Conservation (phyloP, 495 filamentous ascomycete genomes). For the Oidiodendron maius region DNA sequence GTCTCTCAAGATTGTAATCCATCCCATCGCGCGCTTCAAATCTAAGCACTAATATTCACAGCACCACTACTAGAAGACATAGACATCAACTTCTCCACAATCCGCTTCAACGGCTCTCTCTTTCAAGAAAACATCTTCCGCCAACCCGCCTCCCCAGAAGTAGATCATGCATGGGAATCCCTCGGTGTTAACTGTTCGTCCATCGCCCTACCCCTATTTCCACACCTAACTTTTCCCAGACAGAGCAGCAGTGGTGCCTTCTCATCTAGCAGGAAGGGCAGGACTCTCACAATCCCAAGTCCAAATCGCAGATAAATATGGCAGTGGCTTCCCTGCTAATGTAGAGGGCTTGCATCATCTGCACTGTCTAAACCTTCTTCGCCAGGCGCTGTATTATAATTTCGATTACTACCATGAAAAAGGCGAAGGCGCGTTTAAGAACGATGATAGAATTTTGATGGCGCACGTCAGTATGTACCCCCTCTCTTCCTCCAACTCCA, state of each 20-base stretch:
- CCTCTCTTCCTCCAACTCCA: constrained; percentile 20
- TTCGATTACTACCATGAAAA: constrained; percentile 42
- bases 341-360: constrained; percentile 52
- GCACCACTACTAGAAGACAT: constrained; percentile 10
- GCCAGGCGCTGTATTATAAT: constrained; percentile 48
- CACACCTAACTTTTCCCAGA: no score
- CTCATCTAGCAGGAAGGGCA: constrained; percentile 27
- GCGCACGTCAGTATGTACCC: constrained; percentile 30
- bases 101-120: constrained; percentile 44
- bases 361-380: constrained; percentile 51
- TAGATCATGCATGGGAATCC: constrained; percentile 52
- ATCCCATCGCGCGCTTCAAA: no score
- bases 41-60: no score
- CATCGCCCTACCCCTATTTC: no score
- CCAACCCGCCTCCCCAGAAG: constrained; percentile 39
- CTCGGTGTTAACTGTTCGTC: constrained; percentile 40
- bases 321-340: constrained; percentile 46
- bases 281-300: constrained; percentile 41
- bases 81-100: constrained; percentile 7
- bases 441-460: constrained; percentile 37
- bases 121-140: constrained; percentile 47
- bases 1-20: no score
- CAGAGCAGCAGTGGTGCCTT: constrained; percentile 25
- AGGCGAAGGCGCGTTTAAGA: constrained; percentile 39
- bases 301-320: constrained; percentile 41